Base-by-base conservation (phyloP, 352 stramenopile genomes). In the Phytophthora pisi region DNA sequence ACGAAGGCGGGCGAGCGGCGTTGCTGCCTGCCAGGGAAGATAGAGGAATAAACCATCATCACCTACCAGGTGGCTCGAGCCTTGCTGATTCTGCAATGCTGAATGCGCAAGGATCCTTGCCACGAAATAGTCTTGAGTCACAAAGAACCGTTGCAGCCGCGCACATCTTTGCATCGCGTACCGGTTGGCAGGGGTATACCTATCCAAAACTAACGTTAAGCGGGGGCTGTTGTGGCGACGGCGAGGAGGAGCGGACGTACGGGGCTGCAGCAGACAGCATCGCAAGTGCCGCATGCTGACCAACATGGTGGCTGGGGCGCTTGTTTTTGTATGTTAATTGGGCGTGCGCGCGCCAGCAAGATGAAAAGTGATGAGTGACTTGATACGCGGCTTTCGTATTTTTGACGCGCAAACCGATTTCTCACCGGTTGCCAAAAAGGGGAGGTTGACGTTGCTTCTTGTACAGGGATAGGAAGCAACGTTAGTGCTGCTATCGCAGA, bases 1-100 rank as follows among this genome's bases (percentile, higher is more conserved):
- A 75, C 9, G 40, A 68, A 64, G 20, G 61, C 67, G 42, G 62
- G 67, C 53, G 71, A 65, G 36, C 58, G 66, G 24, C 62, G 71
- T 45, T 66, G 70, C 53, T 60, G 66, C 53, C 71, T 53, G 4
- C 28, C 42, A 34, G 66, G 55, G 62, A 74, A 74, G 36, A 74
- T 60, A 26, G 71, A 47, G 42, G 67, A 78, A 78, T 74, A 68
- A 60, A 78, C 72, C 71, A 78, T 78, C 58, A 76, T 78, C 58
- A 72, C 70, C 66, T 73, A 66, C 56, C 63, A 50, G 11, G 63
- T 60, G 15, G 55, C 36, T 11, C 20, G 13, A 31, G 18, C 43
- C 11, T 53, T 31, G 8, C n/a, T 40, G 23, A n/a, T n/a, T n/a
- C n/a, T n/a, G n/a, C n/a, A 70, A 46, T 51, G 30, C 50, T 24